phyloP scores from a whole-genome alignment of 2,329 filamentous ascomycete genomes.

The Trichoderma arundinaceum region DNA sequence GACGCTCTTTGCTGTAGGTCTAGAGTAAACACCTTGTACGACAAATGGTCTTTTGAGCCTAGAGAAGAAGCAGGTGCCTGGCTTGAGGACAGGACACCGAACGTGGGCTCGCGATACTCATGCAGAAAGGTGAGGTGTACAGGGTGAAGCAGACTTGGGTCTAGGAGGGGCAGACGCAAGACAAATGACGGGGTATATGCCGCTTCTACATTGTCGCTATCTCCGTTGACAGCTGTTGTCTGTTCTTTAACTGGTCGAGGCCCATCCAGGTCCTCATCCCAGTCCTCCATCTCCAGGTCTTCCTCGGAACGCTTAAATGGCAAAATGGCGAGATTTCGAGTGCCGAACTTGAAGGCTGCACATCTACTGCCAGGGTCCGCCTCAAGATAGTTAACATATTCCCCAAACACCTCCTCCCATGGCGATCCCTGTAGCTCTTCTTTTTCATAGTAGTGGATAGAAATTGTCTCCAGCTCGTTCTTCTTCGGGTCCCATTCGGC shows the following conservation, averaged over 20 bases:
- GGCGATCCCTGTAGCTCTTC: conserved; percentile 84
- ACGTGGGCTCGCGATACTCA: conserved; percentile 97
- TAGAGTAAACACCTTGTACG: conserved; percentile 93
- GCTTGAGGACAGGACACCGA: conserved; percentile 87
- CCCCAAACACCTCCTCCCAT: conserved; percentile 76
- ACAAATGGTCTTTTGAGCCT: conserved; percentile 82
- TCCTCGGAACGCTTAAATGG: conserved; percentile 87
- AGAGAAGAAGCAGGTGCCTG: conserved; percentile 75
- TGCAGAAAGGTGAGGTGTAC: conserved; percentile 91
- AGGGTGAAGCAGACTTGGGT: conserved; percentile 84
- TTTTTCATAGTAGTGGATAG: conserved; percentile 97
- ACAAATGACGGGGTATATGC: conserved; percentile 93
- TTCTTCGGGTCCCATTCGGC: conserved; percentile 90
- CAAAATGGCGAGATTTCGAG: conserved; percentile 87
- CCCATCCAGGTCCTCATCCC: conserved; percentile 81
- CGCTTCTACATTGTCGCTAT: conserved; percentile 55
- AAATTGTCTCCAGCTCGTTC: conserved; percentile 81
- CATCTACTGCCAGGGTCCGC: conserved; percentile 93
- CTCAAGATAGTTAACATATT: conserved; percentile 79
- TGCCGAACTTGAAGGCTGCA: conserved; percentile 90
- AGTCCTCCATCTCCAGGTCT: conserved; percentile 90
- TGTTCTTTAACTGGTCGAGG: conserved; percentile 60
- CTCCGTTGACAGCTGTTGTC: conserved; percentile 44
- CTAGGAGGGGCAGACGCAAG: conserved; percentile 84
- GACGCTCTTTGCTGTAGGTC: conserved; percentile 93